A percentile compares a stretch with the other conserved stretches of the same genome.
Conservation (phyloP, 768 basidiomycete genomes). For the Antrodiella citrinella region DNA sequence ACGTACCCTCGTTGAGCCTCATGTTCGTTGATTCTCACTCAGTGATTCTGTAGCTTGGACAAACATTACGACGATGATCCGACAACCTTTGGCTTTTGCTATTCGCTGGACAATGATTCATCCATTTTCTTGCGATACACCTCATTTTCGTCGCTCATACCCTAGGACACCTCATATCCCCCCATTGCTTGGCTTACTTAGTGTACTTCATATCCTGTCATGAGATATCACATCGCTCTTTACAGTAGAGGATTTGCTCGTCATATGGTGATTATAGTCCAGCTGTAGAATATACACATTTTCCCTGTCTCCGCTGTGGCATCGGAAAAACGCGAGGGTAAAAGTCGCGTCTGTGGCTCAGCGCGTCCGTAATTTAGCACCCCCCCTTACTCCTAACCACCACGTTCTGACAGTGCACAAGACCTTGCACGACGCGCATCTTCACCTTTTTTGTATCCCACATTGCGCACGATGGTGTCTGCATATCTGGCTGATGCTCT, state of each 20-base stretch:
- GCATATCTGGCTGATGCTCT: constrained; percentile 41
- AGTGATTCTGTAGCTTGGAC: constrained; percentile 16
- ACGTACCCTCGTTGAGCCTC: constrained; percentile 10
- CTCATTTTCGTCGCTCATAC: background rate
- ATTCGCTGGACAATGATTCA: too few relatives aligned
- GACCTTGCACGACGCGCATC: background rate
- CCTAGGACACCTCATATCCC: background rate
- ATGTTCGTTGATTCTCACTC: background rate
- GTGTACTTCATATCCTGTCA: background rate
- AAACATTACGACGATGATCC: constrained; percentile 22
- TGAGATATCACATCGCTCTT: background rate
- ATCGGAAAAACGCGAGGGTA: too few relatives aligned
- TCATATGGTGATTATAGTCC: too few relatives aligned
- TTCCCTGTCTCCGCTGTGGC: too few relatives aligned
- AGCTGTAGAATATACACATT: too few relatives aligned
- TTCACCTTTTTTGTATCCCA: background rate
- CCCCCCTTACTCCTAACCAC: background rate
- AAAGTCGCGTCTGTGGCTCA: background rate
- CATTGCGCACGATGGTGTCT: constrained; percentile 38
- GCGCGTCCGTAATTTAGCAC: constrained; percentile 6
- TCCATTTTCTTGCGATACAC: background rate
- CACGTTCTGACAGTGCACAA: background rate
- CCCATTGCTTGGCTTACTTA: background rate
- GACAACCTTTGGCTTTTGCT: too few relatives aligned
- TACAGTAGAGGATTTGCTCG: too few relatives aligned